Conservation (phyloP, 2,329 filamentous ascomycete species). For the Ilyonectria sp. region DNA sequence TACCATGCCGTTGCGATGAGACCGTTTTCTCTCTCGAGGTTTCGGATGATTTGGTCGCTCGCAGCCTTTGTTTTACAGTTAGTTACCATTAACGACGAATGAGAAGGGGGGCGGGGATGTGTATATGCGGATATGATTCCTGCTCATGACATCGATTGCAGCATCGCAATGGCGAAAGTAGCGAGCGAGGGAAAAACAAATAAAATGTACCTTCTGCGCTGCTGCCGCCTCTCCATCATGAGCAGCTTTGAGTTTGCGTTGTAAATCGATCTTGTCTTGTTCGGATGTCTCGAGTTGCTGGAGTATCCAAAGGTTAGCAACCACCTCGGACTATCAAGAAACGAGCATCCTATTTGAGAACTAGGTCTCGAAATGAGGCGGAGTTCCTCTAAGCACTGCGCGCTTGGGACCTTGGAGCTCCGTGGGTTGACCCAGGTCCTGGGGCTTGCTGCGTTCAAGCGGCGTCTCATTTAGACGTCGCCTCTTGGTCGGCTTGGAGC, state of each 20-base stretch:
- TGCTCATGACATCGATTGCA: neutral
- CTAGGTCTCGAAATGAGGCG: neutral
- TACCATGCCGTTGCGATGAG: slow-evolving; percentile 91
- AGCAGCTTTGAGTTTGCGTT: slow-evolving; percentile 68
- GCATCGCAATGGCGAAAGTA: neutral
- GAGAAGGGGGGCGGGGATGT: neutral
- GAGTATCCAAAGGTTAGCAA: slow-evolving; percentile 34
- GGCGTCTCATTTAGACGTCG: neutral
- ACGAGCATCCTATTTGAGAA: slow-evolving; percentile 1
- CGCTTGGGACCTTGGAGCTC: neutral
- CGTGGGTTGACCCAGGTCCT: too few relatives aligned
- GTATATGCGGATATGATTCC: neutral
- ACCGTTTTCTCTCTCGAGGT: slow-evolving; percentile 82
- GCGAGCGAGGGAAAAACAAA: slow-evolving; percentile 5
- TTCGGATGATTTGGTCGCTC: slow-evolving; percentile 72
- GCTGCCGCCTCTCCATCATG: slow-evolving; percentile 65
- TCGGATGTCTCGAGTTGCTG: slow-evolving; percentile 74
- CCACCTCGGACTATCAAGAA: neutral
- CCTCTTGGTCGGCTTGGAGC: neutral
- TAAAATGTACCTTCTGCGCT: slow-evolving; percentile 66
- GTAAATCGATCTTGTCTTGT: slow-evolving; percentile 69
- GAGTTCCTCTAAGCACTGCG: neutral
- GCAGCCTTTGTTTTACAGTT: slow-evolving; percentile 57
- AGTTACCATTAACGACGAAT: slow-evolving; percentile 20
- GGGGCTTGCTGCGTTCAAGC: neutral